Base-by-base conservation (phyloP, 2,329 filamentous ascomycete species). In the Colletotrichum sp. region DNA sequence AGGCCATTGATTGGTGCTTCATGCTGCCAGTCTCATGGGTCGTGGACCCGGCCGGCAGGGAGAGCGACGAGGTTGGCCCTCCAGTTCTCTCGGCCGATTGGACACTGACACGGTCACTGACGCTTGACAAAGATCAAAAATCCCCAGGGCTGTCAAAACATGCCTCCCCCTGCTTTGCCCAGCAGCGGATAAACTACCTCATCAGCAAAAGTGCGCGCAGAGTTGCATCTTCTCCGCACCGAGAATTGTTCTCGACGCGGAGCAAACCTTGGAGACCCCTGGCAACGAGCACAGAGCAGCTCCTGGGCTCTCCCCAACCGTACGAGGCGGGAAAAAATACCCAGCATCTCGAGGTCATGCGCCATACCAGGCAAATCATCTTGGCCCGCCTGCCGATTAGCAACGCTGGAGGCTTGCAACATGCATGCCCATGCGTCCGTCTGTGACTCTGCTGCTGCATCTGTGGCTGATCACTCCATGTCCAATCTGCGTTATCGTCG, bases 221-320 rank as follows among this genome's bases (percentile, higher is more conserved):
- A 69, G 73, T 73, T 27, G 64, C 70, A 76, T 76, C 64, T 65
- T 76, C 73, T 76, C 75, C 71, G 66, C 75, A 70, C 39, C 71
- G 27, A 64, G 66, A 71, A 62, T 68, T 68, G 49, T 67, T 62
- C 66, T 75, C 39, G 32, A 75, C 66, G 66, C 36, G 71, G 71
- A 70, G 75, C 30, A 62, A 67, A 44, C 55, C 49, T 61, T 62
- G 71, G 70, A 64, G 63, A 76, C 75, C 75, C 71, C 70, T 72
- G 71, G 65, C 59, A 55, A n/a, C n/a, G 66, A 29, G 29, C 57
- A 49, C 44, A 49, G 44, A 22, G n/a, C 44, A 49, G 44, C 44
- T 22, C 44, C 44, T 39, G 34, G 15, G 34, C 34, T 22, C 19
- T 22, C 11, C 44, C 44, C 11, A 22, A 49, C 44, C 44, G 44